A percentile compares a stretch with the other conserved stretches of the same genome.
These are phyloP conservation scores for Ophiocordyceps robertsii DNA, from an alignment of 2,329 filamentous ascomycete genomes.

Conservation along the genomic window DNA sequence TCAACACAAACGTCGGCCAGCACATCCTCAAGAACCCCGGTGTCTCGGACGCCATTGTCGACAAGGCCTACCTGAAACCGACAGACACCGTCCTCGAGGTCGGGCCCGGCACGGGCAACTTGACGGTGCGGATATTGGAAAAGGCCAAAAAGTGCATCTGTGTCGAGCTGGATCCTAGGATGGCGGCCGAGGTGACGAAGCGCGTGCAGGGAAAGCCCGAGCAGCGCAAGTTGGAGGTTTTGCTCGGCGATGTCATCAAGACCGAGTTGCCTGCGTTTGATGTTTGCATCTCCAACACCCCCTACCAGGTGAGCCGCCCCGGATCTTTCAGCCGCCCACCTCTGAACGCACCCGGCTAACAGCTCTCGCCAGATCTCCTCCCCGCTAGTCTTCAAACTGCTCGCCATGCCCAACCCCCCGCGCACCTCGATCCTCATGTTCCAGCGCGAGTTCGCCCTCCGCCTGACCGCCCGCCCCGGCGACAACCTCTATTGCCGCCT, in stretches of 20 bases:
- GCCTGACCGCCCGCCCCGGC: constrained; percentile 75
- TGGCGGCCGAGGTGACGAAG: constrained; percentile 91
- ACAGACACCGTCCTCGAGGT: constrained; percentile 86
- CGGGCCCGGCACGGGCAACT: constrained; percentile 76
- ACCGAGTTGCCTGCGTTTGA: constrained; percentile 64
- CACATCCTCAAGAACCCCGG: constrained; percentile 91
- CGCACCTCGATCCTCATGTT: constrained; percentile 87
- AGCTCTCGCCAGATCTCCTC: constrained; percentile 54
- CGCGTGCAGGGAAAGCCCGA: constrained; percentile 82
- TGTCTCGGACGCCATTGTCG: constrained; percentile 56
- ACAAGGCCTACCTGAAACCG: constrained; percentile 79
- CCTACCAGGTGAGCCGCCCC: constrained; percentile 39
- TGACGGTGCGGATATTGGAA: constrained; percentile 81
- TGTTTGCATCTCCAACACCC: constrained; percentile 61
- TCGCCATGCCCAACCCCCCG: constrained; percentile 70
- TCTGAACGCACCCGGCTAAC: background rate
- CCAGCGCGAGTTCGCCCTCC: constrained; percentile 86
- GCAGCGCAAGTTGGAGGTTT: constrained; percentile 71
- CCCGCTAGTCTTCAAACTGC: constrained; percentile 80
- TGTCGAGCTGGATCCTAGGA: constrained; percentile 88
- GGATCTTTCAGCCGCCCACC: background rate
- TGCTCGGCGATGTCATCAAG: constrained; percentile 83
- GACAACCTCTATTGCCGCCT: constrained; percentile 86
- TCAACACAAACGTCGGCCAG: constrained; percentile 78
- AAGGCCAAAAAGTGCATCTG: constrained; percentile 71